Evolutionary conservation across 805 yeast species (phyloP).

Genomic region (Brettanomyces anomalus): DNA sequence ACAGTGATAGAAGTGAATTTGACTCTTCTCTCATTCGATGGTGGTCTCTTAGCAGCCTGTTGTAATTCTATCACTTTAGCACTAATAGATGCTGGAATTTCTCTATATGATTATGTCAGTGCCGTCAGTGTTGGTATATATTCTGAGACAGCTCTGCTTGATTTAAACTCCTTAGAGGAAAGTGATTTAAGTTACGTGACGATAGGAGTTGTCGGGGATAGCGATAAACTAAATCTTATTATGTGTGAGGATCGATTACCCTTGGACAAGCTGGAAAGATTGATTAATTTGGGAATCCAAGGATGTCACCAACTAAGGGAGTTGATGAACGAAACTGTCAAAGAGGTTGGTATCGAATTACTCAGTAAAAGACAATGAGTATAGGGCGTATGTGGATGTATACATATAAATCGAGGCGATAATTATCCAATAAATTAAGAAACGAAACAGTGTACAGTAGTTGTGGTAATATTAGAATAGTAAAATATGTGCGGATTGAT

Average conservation of each 20-base stretch:
- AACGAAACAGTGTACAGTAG: too few species aligned
- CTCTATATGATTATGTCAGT: constrained; percentile 85
- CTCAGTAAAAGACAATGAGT: constrained; percentile 16
- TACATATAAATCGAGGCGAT: background rate
- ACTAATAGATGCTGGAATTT: constrained; percentile 88
- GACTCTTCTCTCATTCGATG: constrained; percentile 82
- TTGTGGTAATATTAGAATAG: too few species aligned
- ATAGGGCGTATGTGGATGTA: background rate
- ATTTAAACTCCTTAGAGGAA: constrained; percentile 77
- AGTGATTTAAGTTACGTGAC: constrained; percentile 74
- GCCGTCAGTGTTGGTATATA: constrained; percentile 73
- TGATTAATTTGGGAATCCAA: constrained; percentile 73
- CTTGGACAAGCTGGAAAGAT: constrained; percentile 65
- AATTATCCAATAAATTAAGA: too few species aligned
- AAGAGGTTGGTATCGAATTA: constrained; percentile 59
- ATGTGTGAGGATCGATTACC: constrained; percentile 80
- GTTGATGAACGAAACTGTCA: constrained; percentile 77
- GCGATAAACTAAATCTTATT: constrained; percentile 69
- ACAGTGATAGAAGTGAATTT: constrained; percentile 69
- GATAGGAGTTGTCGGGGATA: constrained; percentile 74
- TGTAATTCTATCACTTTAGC: constrained; percentile 85
- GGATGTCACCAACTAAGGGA: constrained; percentile 81
- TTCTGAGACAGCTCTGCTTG: constrained; percentile 70
- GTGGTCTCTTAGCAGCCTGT: constrained; percentile 73
- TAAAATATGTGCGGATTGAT: too few species aligned